Evolutionary conservation across 1,139 yeast species (phyloP).

Genomic region (Candida freyschussii): DNA sequence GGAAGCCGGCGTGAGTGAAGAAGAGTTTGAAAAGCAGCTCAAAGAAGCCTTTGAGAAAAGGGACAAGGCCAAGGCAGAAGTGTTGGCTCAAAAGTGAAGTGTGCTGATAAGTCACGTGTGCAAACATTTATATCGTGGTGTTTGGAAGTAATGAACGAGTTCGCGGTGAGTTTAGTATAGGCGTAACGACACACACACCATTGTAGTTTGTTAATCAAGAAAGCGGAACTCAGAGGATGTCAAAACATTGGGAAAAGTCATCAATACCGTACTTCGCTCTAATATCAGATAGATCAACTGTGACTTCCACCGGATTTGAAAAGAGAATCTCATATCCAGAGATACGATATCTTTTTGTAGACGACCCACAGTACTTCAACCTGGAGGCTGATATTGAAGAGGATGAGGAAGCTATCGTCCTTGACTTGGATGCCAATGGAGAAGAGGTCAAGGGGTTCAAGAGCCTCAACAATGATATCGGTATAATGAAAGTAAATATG

Average conservation of each 20-base stretch:
- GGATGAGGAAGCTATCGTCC: slow-evolving; percentile 30
- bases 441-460: slow-evolving; percentile 22
- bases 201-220: no score
- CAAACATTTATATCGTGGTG: no score
- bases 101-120: no score
- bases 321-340: slow-evolving; percentile 21
- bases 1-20: slow-evolving; percentile 32
- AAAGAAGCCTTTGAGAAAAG: no score
- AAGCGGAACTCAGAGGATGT: no score
- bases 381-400: slow-evolving; percentile 18
- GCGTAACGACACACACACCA: no score
- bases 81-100: no score
- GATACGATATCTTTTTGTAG: slow-evolving; percentile 24
- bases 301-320: slow-evolving; percentile 3
- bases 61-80: slow-evolving; percentile 1
- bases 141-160: no score
- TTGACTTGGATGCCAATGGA: slow-evolving; percentile 28
- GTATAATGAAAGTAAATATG: slow-evolving; percentile 22
- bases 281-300: slow-evolving; percentile 8
- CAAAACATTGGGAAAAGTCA: slow-evolving; percentile 22
- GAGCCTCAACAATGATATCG: slow-evolving; percentile 28
- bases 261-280: slow-evolving; percentile 22
- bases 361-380: slow-evolving; percentile 24
- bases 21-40: slow-evolving; percentile 30
- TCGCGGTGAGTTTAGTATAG: no score